Evolutionary conservation across 2,329 filamentous ascomycete genomes (phyloP).

Genomic region (Hypocrella siamensis): DNA sequence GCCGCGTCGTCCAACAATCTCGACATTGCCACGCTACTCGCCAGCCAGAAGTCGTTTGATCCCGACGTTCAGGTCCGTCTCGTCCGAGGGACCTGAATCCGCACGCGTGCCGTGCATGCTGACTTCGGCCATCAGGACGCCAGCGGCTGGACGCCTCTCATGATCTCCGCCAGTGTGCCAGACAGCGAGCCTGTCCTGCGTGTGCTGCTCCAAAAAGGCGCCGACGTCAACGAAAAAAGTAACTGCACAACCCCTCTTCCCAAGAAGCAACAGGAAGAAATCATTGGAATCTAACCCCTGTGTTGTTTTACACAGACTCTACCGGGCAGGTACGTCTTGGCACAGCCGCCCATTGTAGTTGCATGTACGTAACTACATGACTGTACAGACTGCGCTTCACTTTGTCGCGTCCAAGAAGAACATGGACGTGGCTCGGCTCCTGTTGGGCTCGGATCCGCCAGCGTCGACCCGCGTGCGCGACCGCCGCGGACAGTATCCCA

Average conservation of each 20-base stretch:
- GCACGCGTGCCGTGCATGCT: too few relatives aligned
- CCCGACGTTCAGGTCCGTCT: constrained; percentile 72
- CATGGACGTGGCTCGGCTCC: constrained; percentile 60
- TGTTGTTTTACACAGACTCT: constrained; percentile 16
- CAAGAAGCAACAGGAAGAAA: too few relatives aligned
- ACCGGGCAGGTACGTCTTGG: constrained; percentile 40
- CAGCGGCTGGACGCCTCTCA: constrained; percentile 68
- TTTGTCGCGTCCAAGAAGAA: constrained; percentile 86
- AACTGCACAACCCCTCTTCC: constrained; percentile 3
- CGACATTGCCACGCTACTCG: constrained; percentile 57
- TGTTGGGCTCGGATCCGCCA: constrained; percentile 53
- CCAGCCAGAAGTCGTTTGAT: constrained; percentile 60
- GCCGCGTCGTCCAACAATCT: constrained; percentile 70
- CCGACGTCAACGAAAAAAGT: constrained; percentile 63
- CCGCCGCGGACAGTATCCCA: constrained; percentile 70
- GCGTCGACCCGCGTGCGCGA: constrained; percentile 73
- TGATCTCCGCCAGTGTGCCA: constrained; percentile 65
- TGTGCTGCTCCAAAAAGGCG: constrained; percentile 51
- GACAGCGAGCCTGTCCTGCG: constrained; percentile 55
- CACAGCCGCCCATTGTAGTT: neutral
- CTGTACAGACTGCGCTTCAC: constrained; percentile 64
- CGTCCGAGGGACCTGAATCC: too few relatives aligned
- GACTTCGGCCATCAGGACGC: constrained; percentile 38
- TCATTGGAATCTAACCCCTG: neutral
- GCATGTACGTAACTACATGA: neutral